A percentile compares a stretch with the other conserved stretches of the same genome.
Conservation (phyloP, 108 stramenopile species). For the Skeletonema tropicum region DNA sequence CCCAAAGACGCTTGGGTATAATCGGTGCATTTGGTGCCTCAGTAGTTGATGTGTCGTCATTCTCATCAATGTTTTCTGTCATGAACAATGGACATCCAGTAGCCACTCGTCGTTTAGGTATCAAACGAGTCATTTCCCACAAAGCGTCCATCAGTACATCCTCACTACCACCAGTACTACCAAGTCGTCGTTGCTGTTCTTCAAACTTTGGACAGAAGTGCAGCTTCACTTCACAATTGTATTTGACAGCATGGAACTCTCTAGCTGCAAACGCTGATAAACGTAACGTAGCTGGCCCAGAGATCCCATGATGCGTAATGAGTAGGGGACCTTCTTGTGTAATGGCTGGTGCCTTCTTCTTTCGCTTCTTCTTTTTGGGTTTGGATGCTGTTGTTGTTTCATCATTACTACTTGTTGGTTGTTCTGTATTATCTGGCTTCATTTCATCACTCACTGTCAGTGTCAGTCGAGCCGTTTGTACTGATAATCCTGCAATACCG, state of each 20-base stretch:
- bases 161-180: slow-evolving; percentile 17
- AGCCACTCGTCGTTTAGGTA: slow-evolving; percentile 58
- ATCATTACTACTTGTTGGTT: not conserved
- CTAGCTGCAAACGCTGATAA: slow-evolving; percentile 93
- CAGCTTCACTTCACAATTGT: slow-evolving; percentile 63
- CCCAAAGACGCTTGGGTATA: slow-evolving; percentile 83
- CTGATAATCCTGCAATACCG: slow-evolving; percentile 79
- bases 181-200: slow-evolving; percentile 24
- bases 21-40: slow-evolving; percentile 37
- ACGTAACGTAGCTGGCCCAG: slow-evolving; percentile 90
- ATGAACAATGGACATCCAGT: slow-evolving; percentile 72
- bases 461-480: slow-evolving; percentile 62
- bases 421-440: slow-evolving; percentile 8
- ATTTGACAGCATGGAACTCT: slow-evolving; percentile 75
- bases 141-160: slow-evolving; percentile 34
- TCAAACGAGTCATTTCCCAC: slow-evolving; percentile 47
- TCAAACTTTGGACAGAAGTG: slow-evolving; percentile 62
- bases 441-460: slow-evolving; percentile 41
- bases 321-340: slow-evolving; percentile 85
- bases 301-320: slow-evolving; percentile 92
- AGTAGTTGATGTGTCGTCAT: slow-evolving; percentile 36
- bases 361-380: slow-evolving; percentile 42
- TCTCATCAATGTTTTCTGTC: slow-evolving; percentile 47
- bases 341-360: slow-evolving; percentile 41
- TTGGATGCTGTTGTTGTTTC: not conserved